phyloP scores from a whole-genome alignment of 2,329 filamentous ascomycete genomes.

The Paraphaeosphaeria minitans region DNA sequence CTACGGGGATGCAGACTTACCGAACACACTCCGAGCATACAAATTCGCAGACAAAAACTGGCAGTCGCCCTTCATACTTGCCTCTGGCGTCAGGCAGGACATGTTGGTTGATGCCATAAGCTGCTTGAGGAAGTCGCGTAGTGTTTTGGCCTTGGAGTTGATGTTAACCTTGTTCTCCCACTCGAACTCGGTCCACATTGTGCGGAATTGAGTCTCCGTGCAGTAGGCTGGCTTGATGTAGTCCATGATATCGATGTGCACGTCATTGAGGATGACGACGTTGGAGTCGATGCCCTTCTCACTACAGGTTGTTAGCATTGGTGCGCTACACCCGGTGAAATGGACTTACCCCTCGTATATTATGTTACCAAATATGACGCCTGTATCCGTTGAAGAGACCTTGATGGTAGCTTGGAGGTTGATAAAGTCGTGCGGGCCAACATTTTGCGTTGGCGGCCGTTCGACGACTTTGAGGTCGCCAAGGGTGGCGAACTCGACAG shows the following conservation, averaged over 20 bases:
- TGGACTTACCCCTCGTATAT: slow-evolving; percentile 79
- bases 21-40: slow-evolving; percentile 95
- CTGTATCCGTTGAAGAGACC: slow-evolving; percentile 96
- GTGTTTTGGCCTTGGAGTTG: slow-evolving; percentile 91
- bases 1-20: slow-evolving; percentile 63
- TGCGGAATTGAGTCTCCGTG: slow-evolving; percentile 97
- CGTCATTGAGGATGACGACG: slow-evolving; percentile 96
- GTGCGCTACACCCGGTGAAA: background rate
- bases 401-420: slow-evolving; percentile 99
- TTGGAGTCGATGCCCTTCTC: slow-evolving; percentile 66
- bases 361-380: slow-evolving; percentile 98
- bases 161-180: slow-evolving; percentile 99
- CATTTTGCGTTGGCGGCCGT: slow-evolving; percentile 92
- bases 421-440: slow-evolving; percentile 94
- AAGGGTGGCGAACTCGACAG: slow-evolving; percentile 96
- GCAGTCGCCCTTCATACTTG: slow-evolving; percentile 94
- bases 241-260: slow-evolving; percentile 99
- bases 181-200: slow-evolving; percentile 99
- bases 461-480: slow-evolving; percentile 98
- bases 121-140: slow-evolving; percentile 90
- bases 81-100: slow-evolving; percentile 95
- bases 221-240: slow-evolving; percentile 98
- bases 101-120: slow-evolving; percentile 99
- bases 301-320: slow-evolving; percentile 73
- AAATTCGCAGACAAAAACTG: slow-evolving; percentile 97